Evolutionary conservation across 257 asterid genomes (phyloP).

Genomic region (Solanum medicagineum): DNA sequence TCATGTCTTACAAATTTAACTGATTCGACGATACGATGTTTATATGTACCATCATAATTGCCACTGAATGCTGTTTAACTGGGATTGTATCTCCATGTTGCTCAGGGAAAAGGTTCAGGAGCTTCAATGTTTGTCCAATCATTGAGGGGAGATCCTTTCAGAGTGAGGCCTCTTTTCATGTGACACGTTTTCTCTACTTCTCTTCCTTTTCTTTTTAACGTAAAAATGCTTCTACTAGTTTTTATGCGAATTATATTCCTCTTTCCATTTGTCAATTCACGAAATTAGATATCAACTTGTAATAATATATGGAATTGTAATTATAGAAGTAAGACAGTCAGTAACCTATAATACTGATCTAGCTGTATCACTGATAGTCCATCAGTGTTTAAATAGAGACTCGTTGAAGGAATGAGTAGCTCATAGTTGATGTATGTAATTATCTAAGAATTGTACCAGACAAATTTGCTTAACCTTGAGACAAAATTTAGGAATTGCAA

Average conservation of each 20-base stretch:
- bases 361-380: neutral
- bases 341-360: neutral
- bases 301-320: neutral
- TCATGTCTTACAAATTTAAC: neutral
- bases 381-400: neutral
- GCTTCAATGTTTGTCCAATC: conserved; percentile 95
- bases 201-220: neutral
- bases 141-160: conserved; percentile 85
- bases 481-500: neutral
- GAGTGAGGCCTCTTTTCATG: conserved; percentile 34
- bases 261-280: neutral
- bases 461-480: neutral
- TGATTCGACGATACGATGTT: neutral
- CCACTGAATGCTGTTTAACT: neutral
- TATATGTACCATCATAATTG: neutral
- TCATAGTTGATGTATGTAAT: neutral
- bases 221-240: neutral
- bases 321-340: neutral
- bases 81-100: neutral
- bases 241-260: neutral
- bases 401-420: neutral
- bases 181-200: neutral
- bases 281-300: neutral
- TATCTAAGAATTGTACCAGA: neutral
- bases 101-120: conserved; percentile 81